A percentile compares a stretch with the other conserved stretches of the same genome.
Conservation (phyloP, 768 basidiomycete genomes). For the Rhizopogon vulgaris region DNA sequence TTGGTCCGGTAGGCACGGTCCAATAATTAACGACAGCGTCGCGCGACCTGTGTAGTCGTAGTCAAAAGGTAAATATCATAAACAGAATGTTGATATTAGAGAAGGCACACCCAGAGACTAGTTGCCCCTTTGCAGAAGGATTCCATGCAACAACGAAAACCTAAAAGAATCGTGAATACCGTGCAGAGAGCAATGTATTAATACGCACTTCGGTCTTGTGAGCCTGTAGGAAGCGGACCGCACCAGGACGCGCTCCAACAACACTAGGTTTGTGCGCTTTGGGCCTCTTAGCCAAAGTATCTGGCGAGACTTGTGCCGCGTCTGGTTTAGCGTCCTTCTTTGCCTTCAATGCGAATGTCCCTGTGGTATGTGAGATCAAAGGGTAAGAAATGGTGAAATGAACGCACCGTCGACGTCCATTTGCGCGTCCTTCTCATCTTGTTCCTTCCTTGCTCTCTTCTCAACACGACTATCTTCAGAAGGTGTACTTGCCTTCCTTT, state of each 20-base stretch:
- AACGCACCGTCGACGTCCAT: conserved; percentile 39
- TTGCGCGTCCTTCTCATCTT: conserved; percentile 27
- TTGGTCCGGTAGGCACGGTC: conserved; percentile 46
- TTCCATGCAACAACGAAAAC: conserved; percentile 83
- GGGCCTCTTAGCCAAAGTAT: conserved; percentile 23
- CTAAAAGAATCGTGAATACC: conserved; percentile 29
- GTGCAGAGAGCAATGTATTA: background rate
- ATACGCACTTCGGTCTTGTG: conserved; percentile 40
- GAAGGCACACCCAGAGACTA: conserved; percentile 65
- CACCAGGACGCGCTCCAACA: conserved; percentile 30
- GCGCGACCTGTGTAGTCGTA: conserved; percentile 49
- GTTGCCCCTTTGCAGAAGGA: conserved; percentile 48
- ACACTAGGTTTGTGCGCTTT: conserved; percentile 30
- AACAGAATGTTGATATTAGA: background rate
- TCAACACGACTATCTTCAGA: conserved; percentile 48
- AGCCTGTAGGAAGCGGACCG: conserved; percentile 41
- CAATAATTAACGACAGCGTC: conserved; percentile 72
- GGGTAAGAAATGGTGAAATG: conserved; percentile 19
- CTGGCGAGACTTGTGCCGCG: conserved; percentile 14
- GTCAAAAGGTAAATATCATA: conserved; percentile 2
- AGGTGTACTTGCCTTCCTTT: conserved; percentile 48
- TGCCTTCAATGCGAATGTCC: conserved; percentile 2
- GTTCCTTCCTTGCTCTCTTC: conserved; percentile 54
- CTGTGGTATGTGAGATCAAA: conserved; percentile 9
- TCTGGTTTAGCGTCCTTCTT: conserved; percentile 18